Percentiles rank a stretch among this genome's conserved stretches.
phyloP scores from a whole-genome alignment of 1,284 basidiomycete genomes.

The Bjerkandera adusta region DNA sequence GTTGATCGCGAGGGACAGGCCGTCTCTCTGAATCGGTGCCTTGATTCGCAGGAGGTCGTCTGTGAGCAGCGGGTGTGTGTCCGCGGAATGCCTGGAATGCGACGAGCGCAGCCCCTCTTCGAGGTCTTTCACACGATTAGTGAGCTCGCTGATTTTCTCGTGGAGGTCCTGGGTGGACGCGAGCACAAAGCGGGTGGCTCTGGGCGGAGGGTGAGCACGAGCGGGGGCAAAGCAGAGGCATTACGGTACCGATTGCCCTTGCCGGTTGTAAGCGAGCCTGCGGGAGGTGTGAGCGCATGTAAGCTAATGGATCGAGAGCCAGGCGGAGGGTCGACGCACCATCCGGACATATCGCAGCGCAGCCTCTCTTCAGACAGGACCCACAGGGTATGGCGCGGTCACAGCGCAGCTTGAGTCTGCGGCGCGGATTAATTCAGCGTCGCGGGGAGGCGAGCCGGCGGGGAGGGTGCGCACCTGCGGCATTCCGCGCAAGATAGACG shows the following conservation, averaged over 20 bases:
- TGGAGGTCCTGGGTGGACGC: slow-evolving; percentile 81
- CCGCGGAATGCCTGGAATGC: slow-evolving; percentile 57
- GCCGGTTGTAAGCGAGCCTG: slow-evolving; percentile 74
- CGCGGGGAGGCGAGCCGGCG: background rate
- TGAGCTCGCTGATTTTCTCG: slow-evolving; percentile 76
- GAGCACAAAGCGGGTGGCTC: slow-evolving; percentile 62
- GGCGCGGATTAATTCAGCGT: slow-evolving; percentile 1
- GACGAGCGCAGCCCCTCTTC: slow-evolving; percentile 67
- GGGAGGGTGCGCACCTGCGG: slow-evolving; percentile 44
- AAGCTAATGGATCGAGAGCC: slow-evolving; percentile 5
- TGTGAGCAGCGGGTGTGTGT: slow-evolving; percentile 61
- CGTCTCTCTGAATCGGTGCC: slow-evolving; percentile 67
- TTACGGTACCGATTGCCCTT: slow-evolving; percentile 69
- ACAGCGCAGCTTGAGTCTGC: slow-evolving; percentile 71
- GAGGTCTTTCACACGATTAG: slow-evolving; percentile 71
- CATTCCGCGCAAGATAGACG: slow-evolving; percentile 77
- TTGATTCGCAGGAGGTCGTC: slow-evolving; percentile 73
- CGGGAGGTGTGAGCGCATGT: background rate
- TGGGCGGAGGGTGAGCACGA: slow-evolving; percentile 17
- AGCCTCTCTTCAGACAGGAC: slow-evolving; percentile 68
- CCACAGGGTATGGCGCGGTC: slow-evolving; percentile 68
- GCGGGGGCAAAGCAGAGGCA: background rate
- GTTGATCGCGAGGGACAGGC: slow-evolving; percentile 22
- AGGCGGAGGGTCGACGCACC: slow-evolving; percentile 31
- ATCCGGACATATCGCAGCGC: slow-evolving; percentile 66